Evolutionary conservation across 768 basidiomycete species (phyloP), one percentile per base, ranked within the genome.

Genomic region (Podaxis sp.): DNA sequence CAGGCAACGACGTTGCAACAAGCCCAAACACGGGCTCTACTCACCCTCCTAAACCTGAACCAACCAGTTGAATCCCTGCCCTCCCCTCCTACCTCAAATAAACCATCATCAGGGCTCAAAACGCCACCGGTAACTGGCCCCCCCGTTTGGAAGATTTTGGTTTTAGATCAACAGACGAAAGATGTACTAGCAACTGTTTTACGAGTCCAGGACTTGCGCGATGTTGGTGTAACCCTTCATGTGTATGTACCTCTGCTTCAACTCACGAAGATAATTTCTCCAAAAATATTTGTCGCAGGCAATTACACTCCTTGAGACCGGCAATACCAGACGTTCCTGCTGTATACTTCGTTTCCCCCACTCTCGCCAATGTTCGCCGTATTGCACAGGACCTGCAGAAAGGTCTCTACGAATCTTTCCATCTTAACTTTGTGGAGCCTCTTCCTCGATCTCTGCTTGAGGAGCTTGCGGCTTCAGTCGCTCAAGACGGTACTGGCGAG

Each of bases 221-320:
- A 98, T 68, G 91, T 93, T 52, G 97, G 97, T 35, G 95, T 99
- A 44, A 99, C 97, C 7, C 80, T 99, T 61, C 97, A 99, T 76
- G 94, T 98, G 95, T 98, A 78, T 67, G 93, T 77, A 57, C 25
- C 28, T 16, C 63, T 51, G 50, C 58, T 58, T 57, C 50, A 50
- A 51, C 37, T 55, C 40, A n/a, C n/a, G 11, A 1, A n/a, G 36
- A 59, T 35, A 47, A 32, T 27, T 11, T 16, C 55, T 47, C 56
- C 66, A 18, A 61, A 23, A 58, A 10, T 35, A 7, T 10, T 47
- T 21, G 13, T 52, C 55, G 50, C 64, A 98, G 95, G 64, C 97
- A 98, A 79, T 76, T 98, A 4, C 95, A 98, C 70, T 87, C 94
- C 0, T 76, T 85, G 37, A 84, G 97, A 60, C 97, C 97, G 27